Evolutionary conservation across 495 filamentous ascomycete species (phyloP).

Genomic region (Usnea hakonensis): DNA sequence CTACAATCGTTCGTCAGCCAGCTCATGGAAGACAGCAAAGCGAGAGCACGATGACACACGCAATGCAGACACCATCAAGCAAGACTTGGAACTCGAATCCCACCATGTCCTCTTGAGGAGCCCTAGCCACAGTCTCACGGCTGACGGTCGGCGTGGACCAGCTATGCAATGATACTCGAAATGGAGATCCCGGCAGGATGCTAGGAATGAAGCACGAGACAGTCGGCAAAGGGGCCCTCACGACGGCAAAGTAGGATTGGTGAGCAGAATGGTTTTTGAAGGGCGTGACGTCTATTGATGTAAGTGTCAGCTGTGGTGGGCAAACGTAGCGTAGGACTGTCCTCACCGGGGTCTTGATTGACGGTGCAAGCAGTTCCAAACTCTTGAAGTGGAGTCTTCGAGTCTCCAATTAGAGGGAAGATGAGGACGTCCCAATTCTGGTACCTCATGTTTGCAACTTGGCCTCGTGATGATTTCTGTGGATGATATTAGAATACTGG

Average conservation of each 20-base stretch:
- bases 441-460: conserved; percentile 57
- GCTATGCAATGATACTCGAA: conserved; percentile 72
- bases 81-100: conserved; percentile 63
- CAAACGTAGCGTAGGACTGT: neutral
- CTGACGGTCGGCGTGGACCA: conserved; percentile 66
- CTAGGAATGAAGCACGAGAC: conserved; percentile 73
- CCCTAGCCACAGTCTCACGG: conserved; percentile 50
- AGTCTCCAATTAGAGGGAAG: conserved; percentile 49
- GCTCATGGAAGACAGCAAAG: neutral
- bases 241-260: conserved; percentile 26
- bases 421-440: conserved; percentile 80
- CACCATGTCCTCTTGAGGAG: conserved; percentile 51
- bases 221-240: conserved; percentile 44
- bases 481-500: too few species aligned
- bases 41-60: conserved; percentile 41
- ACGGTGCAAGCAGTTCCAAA: conserved; percentile 80
- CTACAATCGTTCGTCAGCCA: conserved; percentile 30
- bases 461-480: neutral
- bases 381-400: conserved; percentile 68
- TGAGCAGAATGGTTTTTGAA: conserved; percentile 6
- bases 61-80: conserved; percentile 59
- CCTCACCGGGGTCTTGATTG: conserved; percentile 54
- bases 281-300: conserved; percentile 20
- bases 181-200: conserved; percentile 49
- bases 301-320: conserved; percentile 24